A percentile compares a stretch with the other conserved stretches of the same genome.
Conservation (phyloP, 129 eudicot genomes). For the Flaveria ramosissima region DNA sequence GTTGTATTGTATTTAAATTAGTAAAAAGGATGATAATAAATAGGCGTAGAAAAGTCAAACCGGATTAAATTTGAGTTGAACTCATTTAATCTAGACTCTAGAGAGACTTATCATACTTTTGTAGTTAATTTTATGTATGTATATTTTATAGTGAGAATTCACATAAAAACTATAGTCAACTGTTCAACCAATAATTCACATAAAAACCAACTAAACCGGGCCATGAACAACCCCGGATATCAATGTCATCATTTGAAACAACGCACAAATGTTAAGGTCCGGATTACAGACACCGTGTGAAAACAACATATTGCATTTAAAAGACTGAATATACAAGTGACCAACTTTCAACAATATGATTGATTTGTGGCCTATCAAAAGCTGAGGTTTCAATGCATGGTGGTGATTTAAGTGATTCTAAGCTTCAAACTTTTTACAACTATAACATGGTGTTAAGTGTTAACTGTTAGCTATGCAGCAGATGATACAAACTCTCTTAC, state of each 20-base stretch:
- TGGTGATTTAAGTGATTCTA: constrained; percentile 5
- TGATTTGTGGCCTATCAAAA: constrained; percentile 21
- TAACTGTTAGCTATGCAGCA: constrained; percentile 39
- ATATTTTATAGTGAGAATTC: too few relatives aligned
- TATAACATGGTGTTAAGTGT: constrained; percentile 17
- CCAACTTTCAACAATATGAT: constrained; percentile 17
- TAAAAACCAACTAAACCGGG: neutral
- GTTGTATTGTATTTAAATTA: too few relatives aligned
- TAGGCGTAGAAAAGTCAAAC: too few relatives aligned
- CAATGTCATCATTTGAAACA: neutral
- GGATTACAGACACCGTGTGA: neutral
- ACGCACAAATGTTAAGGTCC: neutral
- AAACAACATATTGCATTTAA: neutral
- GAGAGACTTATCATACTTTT: too few relatives aligned
- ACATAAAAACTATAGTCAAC: too few relatives aligned
- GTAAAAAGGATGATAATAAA: too few relatives aligned
- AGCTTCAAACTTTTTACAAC: constrained; percentile 26
- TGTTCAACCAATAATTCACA: too few relatives aligned
- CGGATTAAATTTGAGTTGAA: too few relatives aligned
- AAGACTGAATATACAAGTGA: constrained; percentile 14
- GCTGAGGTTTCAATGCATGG: constrained; percentile 11
- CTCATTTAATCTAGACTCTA: too few relatives aligned
- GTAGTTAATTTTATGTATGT: too few relatives aligned
- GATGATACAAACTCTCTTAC: neutral
- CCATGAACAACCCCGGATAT: neutral